Conservation (phyloP, 345 rosid species). For the Melastoma malabathricum region DNA sequence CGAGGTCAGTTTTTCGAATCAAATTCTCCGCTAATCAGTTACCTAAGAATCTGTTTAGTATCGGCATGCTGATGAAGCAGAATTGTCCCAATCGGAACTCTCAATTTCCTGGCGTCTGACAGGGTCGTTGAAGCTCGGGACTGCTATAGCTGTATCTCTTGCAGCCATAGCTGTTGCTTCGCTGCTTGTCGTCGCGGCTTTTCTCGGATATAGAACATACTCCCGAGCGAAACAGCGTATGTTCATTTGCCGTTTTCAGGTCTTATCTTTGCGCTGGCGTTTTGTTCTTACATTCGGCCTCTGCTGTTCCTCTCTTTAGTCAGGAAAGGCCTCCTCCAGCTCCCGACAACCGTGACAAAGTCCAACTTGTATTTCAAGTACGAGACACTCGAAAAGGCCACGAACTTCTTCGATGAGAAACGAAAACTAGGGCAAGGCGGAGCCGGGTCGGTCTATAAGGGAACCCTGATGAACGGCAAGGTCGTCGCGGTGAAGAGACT, state of each 20-base stretch:
- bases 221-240: slow-evolving; percentile 8
- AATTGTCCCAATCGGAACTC: not conserved
- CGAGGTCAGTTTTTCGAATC: slow-evolving; percentile 3
- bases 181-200: slow-evolving; percentile 2
- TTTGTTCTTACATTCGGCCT: not conserved
- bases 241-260: not conserved
- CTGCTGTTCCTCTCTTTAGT: slow-evolving; percentile 1
- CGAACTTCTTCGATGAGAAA: slow-evolving; percentile 3
- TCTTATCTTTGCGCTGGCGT: not conserved
- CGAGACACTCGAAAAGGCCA: slow-evolving; percentile 14
- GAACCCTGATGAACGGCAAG: slow-evolving; percentile 10
- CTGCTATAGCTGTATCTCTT: slow-evolving; percentile 4
- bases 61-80: not conserved
- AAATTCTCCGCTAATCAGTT: not conserved
- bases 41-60: not conserved
- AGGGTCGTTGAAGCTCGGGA: slow-evolving; percentile 1
- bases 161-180: slow-evolving; percentile 3
- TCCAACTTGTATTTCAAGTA: slow-evolving; percentile 12
- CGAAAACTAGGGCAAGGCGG: slow-evolving; percentile 17
- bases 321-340: slow-evolving; percentile 1
- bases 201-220: slow-evolving; percentile 5
- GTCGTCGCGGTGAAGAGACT: slow-evolving; percentile 13
- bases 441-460: slow-evolving; percentile 14
- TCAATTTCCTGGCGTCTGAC: not conserved
- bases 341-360: not conserved